These are phyloP conservation scores for Creolimax fragrantissima DNA, from an alignment of 78 protist genomes.

Conservation along the genomic window DNA sequence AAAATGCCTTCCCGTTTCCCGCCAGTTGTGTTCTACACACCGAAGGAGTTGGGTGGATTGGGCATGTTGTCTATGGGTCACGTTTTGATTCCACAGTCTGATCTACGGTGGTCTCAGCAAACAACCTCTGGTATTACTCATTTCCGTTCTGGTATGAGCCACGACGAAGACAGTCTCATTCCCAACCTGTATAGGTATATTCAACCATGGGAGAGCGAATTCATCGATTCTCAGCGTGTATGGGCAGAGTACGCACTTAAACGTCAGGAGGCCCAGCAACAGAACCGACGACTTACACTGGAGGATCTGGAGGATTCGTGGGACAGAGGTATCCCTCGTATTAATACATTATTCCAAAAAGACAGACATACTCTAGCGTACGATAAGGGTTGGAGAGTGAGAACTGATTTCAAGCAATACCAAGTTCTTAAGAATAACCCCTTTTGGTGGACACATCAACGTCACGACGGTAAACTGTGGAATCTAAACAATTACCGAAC, in stretches of 20 bases:
- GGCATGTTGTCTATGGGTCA: slow-evolving; percentile 99
- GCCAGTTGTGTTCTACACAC: slow-evolving; percentile 77
- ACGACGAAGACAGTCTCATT: slow-evolving; percentile 94
- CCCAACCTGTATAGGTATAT: slow-evolving; percentile 98
- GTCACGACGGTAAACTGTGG: slow-evolving; percentile 99
- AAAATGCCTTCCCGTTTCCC: slow-evolving; percentile 99
- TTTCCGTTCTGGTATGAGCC: slow-evolving; percentile 95
- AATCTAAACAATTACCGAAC: slow-evolving; percentile 98
- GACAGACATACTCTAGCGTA: slow-evolving; percentile 93
- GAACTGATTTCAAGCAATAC: slow-evolving; percentile 94
- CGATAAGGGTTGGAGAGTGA: slow-evolving; percentile 98
- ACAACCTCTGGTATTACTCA: slow-evolving; percentile 93
- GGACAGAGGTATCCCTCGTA: slow-evolving; percentile 99
- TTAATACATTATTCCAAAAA: slow-evolving; percentile 96
- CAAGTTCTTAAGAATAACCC: slow-evolving; percentile 84
- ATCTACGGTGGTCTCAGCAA: slow-evolving; percentile 88
- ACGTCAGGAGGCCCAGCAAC: slow-evolving; percentile 89
- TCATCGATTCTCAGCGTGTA: slow-evolving; percentile 95
- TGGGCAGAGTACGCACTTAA: slow-evolving; percentile 98
- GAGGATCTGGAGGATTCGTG: slow-evolving; percentile 98
- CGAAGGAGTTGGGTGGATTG: slow-evolving; percentile 98
- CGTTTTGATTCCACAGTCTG: slow-evolving; percentile 97
- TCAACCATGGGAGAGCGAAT: slow-evolving; percentile 97
- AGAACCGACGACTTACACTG: slow-evolving; percentile 90
- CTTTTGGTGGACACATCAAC: slow-evolving; percentile 98